Base-by-base conservation (phyloP, 2,329 filamentous ascomycete genomes). In the Alternaria sp. region DNA sequence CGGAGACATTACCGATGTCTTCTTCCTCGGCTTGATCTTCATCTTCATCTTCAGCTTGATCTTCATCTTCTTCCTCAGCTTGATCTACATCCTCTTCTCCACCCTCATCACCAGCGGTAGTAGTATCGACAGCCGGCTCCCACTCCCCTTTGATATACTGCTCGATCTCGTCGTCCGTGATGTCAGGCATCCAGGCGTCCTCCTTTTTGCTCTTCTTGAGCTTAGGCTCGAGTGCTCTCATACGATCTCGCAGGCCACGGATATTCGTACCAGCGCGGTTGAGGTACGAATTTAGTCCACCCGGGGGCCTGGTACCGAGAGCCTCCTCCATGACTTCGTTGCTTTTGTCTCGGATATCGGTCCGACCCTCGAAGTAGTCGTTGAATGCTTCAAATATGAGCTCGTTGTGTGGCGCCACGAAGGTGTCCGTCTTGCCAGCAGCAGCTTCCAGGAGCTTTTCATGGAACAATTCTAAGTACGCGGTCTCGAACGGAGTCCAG, bases 351-450 rank as follows among this genome's bases (percentile, higher is more conserved):
- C 2, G 47, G 4, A 50, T 20, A 3, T 28, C 47, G 2, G 21
- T 25, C 1, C 47, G 23, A 2, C 1, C n/a, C 25, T 50, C 47
- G 0, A 50, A 50, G 47, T 28, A 50, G 0, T 26, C 47, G 18
- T 50, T 50, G 47, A 50, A 50, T 1, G 47, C 23, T 2, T 50
- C 0, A 1, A 20, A n/a, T 0, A 50, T 50, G 11, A 18, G 11
- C 1, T 23, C 25, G 26, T 28, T 50, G 7, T 30, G 47, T 0
- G 47, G 47, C 47, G 25, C 25, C 1, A n/a, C 9, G 3, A 50
- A 28, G 2, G 37, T 11, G 0, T 50, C 12, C 0, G 23, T n/a
- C 12, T 50, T 20, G 0, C 21, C n/a, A 30, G 20, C 15, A 0
- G 47, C 47, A 28, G 21, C 47, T 4, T 25, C 21, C 4, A n/a